Conservation (phyloP, 805 yeast genomes). For the Debaryomyces hansenii region DNA sequence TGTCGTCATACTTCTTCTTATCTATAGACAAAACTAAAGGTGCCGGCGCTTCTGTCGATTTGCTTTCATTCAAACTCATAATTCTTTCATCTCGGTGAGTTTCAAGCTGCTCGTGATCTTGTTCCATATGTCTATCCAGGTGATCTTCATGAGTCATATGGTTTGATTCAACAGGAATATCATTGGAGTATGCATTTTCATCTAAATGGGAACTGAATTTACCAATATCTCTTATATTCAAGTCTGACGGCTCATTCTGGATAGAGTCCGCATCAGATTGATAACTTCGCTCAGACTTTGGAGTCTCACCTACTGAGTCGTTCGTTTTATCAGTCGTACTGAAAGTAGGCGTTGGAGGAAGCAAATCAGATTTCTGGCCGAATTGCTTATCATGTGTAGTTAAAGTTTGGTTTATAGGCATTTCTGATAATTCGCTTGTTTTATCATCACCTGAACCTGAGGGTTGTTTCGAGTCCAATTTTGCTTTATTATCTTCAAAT, state of each 20-base stretch:
- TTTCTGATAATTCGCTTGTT: neutral
- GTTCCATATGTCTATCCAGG: neutral
- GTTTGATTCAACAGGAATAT: neutral
- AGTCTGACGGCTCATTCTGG: conserved; percentile 34
- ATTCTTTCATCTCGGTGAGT: neutral
- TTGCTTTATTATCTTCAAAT: neutral
- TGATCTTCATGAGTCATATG: neutral
- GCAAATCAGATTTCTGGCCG: neutral
- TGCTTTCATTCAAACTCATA: neutral
- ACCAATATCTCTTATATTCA: conserved; percentile 17
- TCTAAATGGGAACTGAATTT: neutral
- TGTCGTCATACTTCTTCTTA: conserved; percentile 6
- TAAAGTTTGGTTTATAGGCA: neutral
- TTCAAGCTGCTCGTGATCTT: neutral
- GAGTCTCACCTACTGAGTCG: conserved; percentile 27
- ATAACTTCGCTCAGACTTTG: conserved; percentile 35
- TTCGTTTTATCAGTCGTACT: conserved; percentile 6
- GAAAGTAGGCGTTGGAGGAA: conserved; percentile 33
- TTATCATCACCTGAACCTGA: neutral
- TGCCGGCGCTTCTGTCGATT: neutral
- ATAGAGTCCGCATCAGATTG: conserved; percentile 41
- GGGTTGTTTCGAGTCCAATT: neutral
- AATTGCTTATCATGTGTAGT: neutral
- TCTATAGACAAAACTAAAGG: conserved; percentile 27
- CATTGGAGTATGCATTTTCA: neutral